These are phyloP conservation scores for Fusarium sp. DNA, from an alignment of 2,329 filamentous ascomycete species.

Conservation along the genomic window DNA sequence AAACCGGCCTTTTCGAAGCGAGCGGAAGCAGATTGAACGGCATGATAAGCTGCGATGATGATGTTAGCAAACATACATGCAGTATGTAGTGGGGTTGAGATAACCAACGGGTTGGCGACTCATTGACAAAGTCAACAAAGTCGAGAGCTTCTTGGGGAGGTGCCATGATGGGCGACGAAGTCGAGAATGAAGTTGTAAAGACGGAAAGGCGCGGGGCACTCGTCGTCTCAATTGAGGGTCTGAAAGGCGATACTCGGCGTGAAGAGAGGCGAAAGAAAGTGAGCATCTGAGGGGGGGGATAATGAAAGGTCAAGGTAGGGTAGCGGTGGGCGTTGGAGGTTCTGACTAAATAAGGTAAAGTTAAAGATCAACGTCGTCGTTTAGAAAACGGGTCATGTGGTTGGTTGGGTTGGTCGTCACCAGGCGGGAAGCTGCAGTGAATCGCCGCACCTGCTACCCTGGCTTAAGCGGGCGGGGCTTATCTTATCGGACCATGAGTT, in stretches of 20 bases:
- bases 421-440: constrained; percentile 16
- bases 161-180: constrained; percentile 61
- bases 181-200: constrained; percentile 46
- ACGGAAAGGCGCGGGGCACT: constrained; percentile 3
- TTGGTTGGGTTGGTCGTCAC: constrained; percentile 23
- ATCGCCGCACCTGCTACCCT: neutral
- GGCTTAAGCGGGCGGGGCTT: constrained; percentile 35
- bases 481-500: constrained; percentile 35
- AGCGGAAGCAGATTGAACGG: constrained; percentile 81
- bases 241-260: constrained; percentile 26
- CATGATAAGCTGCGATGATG: constrained; percentile 85
- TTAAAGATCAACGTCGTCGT: constrained; percentile 25
- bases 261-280: constrained; percentile 30
- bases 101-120: constrained; percentile 86
- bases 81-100: neutral
- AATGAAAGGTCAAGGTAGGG: constrained; percentile 11
- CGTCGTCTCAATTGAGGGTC: constrained; percentile 30
- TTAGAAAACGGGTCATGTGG: constrained; percentile 35
- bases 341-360: constrained; percentile 1
- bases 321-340: constrained; percentile 20
- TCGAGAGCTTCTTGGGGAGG: constrained; percentile 75
- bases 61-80: constrained; percentile 32
- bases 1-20: constrained; percentile 88
- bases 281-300: constrained; percentile 39
- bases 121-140: constrained; percentile 94